A percentile compares a stretch with the other conserved stretches of the same genome.
phyloP scores from a whole-genome alignment of 139 green algal genomes.

The Klebsormidium nitens region DNA sequence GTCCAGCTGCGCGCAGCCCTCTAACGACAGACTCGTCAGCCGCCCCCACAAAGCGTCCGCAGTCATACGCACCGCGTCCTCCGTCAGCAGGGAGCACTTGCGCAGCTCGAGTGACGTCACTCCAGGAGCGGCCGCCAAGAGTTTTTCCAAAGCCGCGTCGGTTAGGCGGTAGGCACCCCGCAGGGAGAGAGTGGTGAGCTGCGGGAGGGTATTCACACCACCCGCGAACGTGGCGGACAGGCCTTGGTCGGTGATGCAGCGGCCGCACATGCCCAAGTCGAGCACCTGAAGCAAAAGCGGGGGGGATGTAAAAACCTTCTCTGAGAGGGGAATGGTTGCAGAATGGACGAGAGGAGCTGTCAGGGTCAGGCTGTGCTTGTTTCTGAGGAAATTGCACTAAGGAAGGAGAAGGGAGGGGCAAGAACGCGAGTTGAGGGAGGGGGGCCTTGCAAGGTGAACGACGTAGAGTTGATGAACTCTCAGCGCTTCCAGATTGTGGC shows the following conservation, averaged over 20 bases:
- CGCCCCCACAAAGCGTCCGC: not conserved
- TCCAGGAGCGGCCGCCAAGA: not conserved
- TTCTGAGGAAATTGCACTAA: not conserved
- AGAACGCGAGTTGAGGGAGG: not conserved
- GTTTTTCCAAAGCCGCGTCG: not conserved
- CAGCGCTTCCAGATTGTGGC: too few species aligned
- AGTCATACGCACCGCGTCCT: not conserved
- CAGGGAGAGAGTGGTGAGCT: not conserved
- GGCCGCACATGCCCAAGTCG: constrained; percentile 19
- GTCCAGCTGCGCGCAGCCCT: constrained; percentile 7
- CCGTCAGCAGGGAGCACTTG: too few species aligned
- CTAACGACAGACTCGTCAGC: constrained; percentile 6
- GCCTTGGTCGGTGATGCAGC: constrained; percentile 12
- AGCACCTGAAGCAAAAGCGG: not conserved
- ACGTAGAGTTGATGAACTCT: not conserved
- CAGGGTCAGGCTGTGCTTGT: too few species aligned
- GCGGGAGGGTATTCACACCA: not conserved
- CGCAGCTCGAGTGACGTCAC: not conserved
- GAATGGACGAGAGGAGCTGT: constrained; percentile 5
- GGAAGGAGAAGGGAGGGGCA: not conserved
- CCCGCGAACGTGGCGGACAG: constrained; percentile 6
- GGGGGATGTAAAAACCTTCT: not conserved
- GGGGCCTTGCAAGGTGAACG: not conserved
- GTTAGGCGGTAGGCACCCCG: not conserved
- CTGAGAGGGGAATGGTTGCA: constrained; percentile 5